Base-by-base conservation (phyloP, 2,329 filamentous ascomycete species). In the Monilinia laxa region DNA sequence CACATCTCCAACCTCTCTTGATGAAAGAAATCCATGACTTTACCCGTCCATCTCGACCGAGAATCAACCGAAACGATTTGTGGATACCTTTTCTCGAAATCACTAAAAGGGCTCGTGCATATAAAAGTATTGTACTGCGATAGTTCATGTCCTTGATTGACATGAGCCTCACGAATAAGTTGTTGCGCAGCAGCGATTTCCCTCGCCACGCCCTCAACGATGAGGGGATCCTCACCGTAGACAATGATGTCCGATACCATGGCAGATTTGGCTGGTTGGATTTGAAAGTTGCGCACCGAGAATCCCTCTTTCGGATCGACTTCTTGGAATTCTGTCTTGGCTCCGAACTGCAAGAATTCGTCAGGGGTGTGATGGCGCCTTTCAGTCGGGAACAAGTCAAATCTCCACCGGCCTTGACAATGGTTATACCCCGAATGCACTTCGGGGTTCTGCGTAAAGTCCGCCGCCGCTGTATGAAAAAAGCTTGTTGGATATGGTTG, bases 261-360 rank as follows among this genome's bases (percentile, higher is more conserved):
- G 65, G 93, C 93, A 71, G 91, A 81, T 77, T 99, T 99, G 67
- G 90, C 90, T 0, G 91, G 85, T 78, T 99, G 95, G 51, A 98
- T 98, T 73, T 98, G 94, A 76, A 99, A 99, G 77, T 98, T 98
- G 56, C 95, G 87, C 54, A 98, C 93, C 5, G 92, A 97, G 76
- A 98, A 98, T 11, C 95, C 95, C 71, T 96, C 91, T 66, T 81
- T 85, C 1, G 95, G 95, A 75, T 99, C 95, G 52, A 89, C 85
- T 54, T 96, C 91, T 68, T 93, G 80, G 75, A 99, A 97, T 28
- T 60, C 31, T 10, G 73, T 68, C 25, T 69, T 71, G 16, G 3
- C 75, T 78, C 71, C 56, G 86, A 84, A 68, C 74, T 81, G 73
- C 49, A 87, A 78, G 55, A 98, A 83, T 77, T 98, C 95, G 1